Evolutionary conservation across 768 basidiomycete species (phyloP), one percentile per base, ranked within the genome.

Genomic region (Hydnum rufescens): DNA sequence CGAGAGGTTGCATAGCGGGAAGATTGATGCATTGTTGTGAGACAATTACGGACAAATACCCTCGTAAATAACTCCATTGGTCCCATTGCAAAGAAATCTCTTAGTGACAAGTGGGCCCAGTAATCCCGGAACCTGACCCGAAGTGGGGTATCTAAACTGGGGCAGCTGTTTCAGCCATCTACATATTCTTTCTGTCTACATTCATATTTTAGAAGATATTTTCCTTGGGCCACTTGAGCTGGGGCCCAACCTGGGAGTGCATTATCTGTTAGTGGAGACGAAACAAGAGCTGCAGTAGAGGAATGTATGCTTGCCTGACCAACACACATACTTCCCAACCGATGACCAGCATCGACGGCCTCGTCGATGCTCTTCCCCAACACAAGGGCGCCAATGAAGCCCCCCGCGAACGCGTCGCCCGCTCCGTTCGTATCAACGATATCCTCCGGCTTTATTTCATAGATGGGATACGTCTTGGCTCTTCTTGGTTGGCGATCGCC

Each of bases 371-470:
- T 67, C 73, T 87, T 95, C 8, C 88, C 90, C 32, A 74, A 64
- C 50, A 86, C 78, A 53, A 76, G 71, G 1, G 82, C 92, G 49
- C 87, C 95, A 51, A 96, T 66, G 74, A 97, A 92, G 34, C 86
- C 95, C 54, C 93, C 95, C 25, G 90, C 89, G 60, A 99, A 97
- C 42, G 87, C 88, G 64, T 99, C 93, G 42, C 95, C 95, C 22
- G 95, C 95, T 50, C 87, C 95, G 66, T 99, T 99, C 47, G 95
- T 97, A 64, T 99, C 95, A 54, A 95, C 81, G 58, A 95, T 90
- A 64, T 79, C 60, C 36, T 69, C 72, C 51, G 73, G 71, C 44
- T 62, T 59, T 54, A 93, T 68, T 34, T 71, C 67, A 51, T 68
- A 62, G 49, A 93, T 86, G 3, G 68, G 53, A 65, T 70, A 81